Evolutionary conservation across 2,329 filamentous ascomycete species (phyloP), one percentile per base, ranked within the genome.

Genomic region (Diaporthe vaccinii): DNA sequence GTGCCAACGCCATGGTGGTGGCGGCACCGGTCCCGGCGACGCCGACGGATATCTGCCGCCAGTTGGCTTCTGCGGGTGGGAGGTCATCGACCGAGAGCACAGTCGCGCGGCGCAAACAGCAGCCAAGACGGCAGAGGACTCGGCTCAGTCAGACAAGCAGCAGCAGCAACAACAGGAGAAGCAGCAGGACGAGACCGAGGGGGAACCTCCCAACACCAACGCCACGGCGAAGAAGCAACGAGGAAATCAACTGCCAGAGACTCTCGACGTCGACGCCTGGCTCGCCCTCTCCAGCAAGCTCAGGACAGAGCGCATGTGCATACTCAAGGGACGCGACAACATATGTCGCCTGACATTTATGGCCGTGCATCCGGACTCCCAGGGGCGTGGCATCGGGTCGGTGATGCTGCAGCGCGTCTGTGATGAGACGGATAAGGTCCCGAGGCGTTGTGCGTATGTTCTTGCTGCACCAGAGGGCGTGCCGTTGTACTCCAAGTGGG

Each of bases 341-440:
- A 46, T 65, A 65, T 65, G 59, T 31, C 59, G 59, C 9, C 59
- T 65, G 25, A 65, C 59, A 14, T 65, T 46, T 14, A 65, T 65
- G 25, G 59, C 17, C 5, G 39, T 65, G 4, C 41, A 46, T 22
- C 15, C 59, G 10, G 59, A 46, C 59, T 65, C n/a, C 25, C 39
- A 46, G 39, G 49, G 39, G 41, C 15, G 17, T 22, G n/a, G 39
- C 8, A 65, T 46, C 25, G 59, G 39, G 17, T 46, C 25, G 5
- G 22, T 34, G 25, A 65, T 65, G 59, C 41, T 65, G 22, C 39
- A 46, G 41, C 22, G 39, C 4, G 10, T 65, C 17, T 65, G 39
- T 49, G 25, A 65, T 14, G 39, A n/a, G 25, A 46, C 41, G 17
- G 25, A 31, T 14, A 22, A n/a, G 41, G 59, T n/a, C 17, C 59